A percentile compares a stretch with the other conserved stretches of the same genome.
phyloP scores from a whole-genome alignment of 1,284 basidiomycete species.

The Agroathelia rolfsii region DNA sequence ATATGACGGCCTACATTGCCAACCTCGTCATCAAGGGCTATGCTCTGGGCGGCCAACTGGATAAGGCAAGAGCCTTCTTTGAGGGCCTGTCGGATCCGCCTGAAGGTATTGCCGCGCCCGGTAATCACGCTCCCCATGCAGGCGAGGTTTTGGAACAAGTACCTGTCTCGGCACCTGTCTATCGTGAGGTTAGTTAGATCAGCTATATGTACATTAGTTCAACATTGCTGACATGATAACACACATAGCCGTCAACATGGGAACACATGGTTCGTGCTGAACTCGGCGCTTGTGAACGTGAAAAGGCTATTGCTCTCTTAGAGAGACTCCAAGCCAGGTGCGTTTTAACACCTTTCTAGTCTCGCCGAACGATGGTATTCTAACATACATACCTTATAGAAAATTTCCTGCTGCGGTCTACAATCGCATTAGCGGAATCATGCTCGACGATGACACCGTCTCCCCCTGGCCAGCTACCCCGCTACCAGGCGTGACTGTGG shows the following conservation, averaged over 20 bases:
- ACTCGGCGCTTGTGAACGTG: slow-evolving; percentile 66
- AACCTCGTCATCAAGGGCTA: slow-evolving; percentile 91
- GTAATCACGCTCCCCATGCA: slow-evolving; percentile 78
- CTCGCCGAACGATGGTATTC: too few species aligned
- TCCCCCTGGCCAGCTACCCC: slow-evolving; percentile 20
- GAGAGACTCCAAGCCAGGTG: slow-evolving; percentile 70
- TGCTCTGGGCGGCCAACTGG: slow-evolving; percentile 63
- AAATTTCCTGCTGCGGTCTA: slow-evolving; percentile 67
- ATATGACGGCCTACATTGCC: slow-evolving; percentile 93
- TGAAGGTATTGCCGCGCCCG: slow-evolving; percentile 78
- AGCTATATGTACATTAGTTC: slow-evolving; percentile 5
- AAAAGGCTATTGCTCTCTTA: slow-evolving; percentile 63
- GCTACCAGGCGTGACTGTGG: too few species aligned
- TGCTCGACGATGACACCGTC: slow-evolving; percentile 44
- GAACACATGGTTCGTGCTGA: slow-evolving; percentile 95
- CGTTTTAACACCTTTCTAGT: too few species aligned
- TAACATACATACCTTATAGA: too few species aligned
- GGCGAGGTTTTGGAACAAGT: too few species aligned
- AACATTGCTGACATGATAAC: too few species aligned
- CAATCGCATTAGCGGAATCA: slow-evolving; percentile 54
- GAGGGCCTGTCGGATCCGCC: slow-evolving; percentile 82
- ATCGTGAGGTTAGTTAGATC: slow-evolving; percentile 69
- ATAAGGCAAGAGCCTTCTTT: slow-evolving; percentile 69
- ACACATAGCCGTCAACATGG: slow-evolving; percentile 71
- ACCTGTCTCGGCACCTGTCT: slow-evolving; percentile 69